phyloP scores from a whole-genome alignment of 371 early-diverging fungal genomes.

The Mortierella sp. region DNA sequence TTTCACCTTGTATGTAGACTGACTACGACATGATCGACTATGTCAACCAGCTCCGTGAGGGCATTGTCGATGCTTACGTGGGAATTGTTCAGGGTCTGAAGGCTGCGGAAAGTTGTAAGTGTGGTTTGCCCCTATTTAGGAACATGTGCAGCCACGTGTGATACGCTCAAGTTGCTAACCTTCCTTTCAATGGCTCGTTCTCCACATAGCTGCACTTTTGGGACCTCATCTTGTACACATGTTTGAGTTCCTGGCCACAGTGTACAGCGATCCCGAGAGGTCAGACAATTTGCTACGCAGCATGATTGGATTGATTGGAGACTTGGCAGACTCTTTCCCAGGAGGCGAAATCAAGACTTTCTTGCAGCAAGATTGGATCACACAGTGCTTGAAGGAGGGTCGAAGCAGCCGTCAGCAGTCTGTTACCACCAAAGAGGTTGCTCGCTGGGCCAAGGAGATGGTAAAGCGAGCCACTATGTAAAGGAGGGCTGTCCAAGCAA shows the following conservation, averaged over 20 bases:
- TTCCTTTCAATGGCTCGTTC: not conserved
- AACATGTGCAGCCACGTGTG: not conserved
- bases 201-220: conserved; percentile 62
- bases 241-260: conserved; percentile 78
- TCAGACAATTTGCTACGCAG: conserved; percentile 73
- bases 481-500: conserved; percentile 1
- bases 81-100: conserved; percentile 95
- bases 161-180: too few species aligned
- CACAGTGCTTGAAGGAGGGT: conserved; percentile 75
- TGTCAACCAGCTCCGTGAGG: conserved; percentile 83
- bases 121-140: conserved; percentile 29
- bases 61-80: conserved; percentile 93
- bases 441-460: conserved; percentile 83
- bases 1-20: conserved; percentile 38
- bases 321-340: conserved; percentile 82
- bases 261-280: conserved; percentile 69
- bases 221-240: conserved; percentile 71
- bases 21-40: conserved; percentile 88
- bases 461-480: conserved; percentile 58
- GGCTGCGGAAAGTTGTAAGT: conserved; percentile 60
- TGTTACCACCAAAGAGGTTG: conserved; percentile 75
- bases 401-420: conserved; percentile 72
- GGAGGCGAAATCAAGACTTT: conserved; percentile 70
- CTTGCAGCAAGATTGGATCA: conserved; percentile 74
- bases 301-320: conserved; percentile 88